Percentiles rank a stretch among this genome's conserved stretches.
These are phyloP conservation scores for Dianthus caryophyllus DNA, from an alignment of 148 eudicot genomes.

Conservation along the genomic window DNA sequence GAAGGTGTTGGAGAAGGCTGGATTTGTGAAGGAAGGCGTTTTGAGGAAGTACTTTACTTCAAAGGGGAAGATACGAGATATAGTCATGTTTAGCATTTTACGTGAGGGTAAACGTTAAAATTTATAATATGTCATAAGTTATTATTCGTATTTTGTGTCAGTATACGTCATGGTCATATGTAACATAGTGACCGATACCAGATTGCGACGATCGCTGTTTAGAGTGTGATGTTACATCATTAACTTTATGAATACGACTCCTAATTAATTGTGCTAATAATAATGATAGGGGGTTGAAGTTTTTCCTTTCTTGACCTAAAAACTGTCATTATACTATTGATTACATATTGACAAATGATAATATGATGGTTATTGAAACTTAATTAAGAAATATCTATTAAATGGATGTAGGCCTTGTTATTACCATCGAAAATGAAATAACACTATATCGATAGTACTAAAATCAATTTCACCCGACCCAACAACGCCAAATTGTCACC, in stretches of 20 bases:
- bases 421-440: no score
- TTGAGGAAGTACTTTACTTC: constrained; percentile 35
- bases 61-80: constrained; percentile 34
- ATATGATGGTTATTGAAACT: background rate
- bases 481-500: no score
- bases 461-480: no score
- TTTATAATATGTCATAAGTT: no score
- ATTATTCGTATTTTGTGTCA: no score
- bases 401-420: no score
- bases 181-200: no score
- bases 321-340: background rate
- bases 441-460: no score
- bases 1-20: constrained; percentile 53
- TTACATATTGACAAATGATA: background rate
- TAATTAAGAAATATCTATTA: no score
- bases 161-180: no score
- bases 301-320: background rate
- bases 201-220: no score
- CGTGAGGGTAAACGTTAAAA: constrained; percentile 14
- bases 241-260: background rate
- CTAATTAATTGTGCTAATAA: background rate
- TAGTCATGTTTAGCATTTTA: constrained; percentile 43
- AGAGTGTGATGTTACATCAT: background rate
- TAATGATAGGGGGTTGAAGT: background rate
- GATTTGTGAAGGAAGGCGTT: constrained; percentile 41